Percentiles rank a stretch among this genome's conserved stretches.
Evolutionary conservation across 768 basidiomycete genomes (phyloP).

Genomic region (Artomyces pyxidatus): DNA sequence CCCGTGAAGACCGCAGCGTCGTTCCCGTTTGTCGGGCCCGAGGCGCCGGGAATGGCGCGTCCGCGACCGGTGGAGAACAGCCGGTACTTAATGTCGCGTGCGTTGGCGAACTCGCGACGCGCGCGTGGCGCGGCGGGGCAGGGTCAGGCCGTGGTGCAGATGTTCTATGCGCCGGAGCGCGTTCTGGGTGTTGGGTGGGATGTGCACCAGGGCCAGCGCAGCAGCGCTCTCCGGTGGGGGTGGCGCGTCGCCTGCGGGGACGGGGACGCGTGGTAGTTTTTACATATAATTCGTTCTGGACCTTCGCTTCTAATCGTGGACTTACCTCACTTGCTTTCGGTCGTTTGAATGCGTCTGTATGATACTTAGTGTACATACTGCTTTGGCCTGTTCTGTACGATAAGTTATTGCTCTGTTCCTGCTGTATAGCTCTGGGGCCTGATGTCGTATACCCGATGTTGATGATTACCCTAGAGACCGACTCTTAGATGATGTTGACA

Average conservation of each 20-base stretch:
- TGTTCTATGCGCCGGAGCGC: conserved; percentile 7
- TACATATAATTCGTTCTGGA: neutral
- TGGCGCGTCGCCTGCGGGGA: conserved; percentile 15
- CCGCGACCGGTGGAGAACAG: conserved; percentile 56
- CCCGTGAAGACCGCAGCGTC: conserved; percentile 17
- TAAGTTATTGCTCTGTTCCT: neutral
- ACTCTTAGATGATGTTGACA: neutral
- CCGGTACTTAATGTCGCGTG: conserved; percentile 46
- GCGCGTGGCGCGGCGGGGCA: conserved; percentile 22
- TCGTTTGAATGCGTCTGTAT: too few relatives aligned
- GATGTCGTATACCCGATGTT: neutral
- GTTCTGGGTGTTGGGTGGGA: conserved; percentile 9
- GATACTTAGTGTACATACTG: neutral
- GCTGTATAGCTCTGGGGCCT: neutral
- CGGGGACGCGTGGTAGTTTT: neutral
- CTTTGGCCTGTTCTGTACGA: neutral
- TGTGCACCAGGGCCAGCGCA: neutral
- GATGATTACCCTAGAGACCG: neutral
- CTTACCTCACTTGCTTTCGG: neutral
- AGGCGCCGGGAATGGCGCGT: conserved; percentile 30
- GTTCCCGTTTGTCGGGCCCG: conserved; percentile 34
- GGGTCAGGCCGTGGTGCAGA: conserved; percentile 34
- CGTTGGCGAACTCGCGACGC: conserved; percentile 47
- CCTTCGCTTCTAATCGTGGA: neutral
- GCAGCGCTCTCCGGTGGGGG: conserved; percentile 14